Percentiles rank a stretch among this genome's conserved stretches.
phyloP scores from a whole-genome alignment of 371 early-diverging fungal species.

The Saksenaea vasiformis region DNA sequence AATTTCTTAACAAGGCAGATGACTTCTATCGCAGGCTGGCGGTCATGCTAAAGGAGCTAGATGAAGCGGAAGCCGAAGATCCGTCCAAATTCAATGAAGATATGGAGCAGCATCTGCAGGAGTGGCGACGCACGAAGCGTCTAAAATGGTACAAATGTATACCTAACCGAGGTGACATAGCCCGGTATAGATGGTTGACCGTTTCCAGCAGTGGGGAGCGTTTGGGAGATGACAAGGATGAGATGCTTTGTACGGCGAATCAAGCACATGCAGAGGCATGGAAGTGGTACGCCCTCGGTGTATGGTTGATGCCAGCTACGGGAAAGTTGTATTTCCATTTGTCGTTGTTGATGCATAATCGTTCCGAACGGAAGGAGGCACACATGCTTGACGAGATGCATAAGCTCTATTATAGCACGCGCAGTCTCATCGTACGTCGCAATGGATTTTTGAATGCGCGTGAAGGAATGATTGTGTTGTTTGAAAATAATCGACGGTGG shows the following conservation, averaged over 20 bases:
- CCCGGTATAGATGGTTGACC: conserved; percentile 62
- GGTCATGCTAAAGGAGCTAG: conserved; percentile 36
- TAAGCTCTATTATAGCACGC: conserved; percentile 43
- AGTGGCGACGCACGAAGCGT: conserved; percentile 38
- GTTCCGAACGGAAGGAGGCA: conserved; percentile 1
- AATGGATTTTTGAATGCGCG: conserved; percentile 50
- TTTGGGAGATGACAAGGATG: conserved; percentile 4
- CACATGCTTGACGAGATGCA: conserved; percentile 27
- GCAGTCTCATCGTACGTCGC: conserved; percentile 50
- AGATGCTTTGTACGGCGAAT: conserved; percentile 2
- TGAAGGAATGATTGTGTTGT: conserved; percentile 42
- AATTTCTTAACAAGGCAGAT: conserved; percentile 41
- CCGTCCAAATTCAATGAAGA: neutral
- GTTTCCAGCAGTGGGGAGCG: conserved; percentile 26
- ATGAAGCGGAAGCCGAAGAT: conserved; percentile 11
- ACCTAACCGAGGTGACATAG: conserved; percentile 58
- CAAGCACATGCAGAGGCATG: conserved; percentile 50
- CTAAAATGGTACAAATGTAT: conserved; percentile 59
- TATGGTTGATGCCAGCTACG: conserved; percentile 61
- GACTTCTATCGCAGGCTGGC: conserved; percentile 47
- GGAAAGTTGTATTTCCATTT: conserved; percentile 52
- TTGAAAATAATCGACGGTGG: conserved; percentile 50
- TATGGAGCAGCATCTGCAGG: conserved; percentile 21
- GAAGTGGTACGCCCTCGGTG: conserved; percentile 55
- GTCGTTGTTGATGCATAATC: conserved; percentile 25